Evolutionary conservation across 345 rosid genomes (phyloP), one percentile per base, ranked within the genome.

Genomic region (Linum lewisii): DNA sequence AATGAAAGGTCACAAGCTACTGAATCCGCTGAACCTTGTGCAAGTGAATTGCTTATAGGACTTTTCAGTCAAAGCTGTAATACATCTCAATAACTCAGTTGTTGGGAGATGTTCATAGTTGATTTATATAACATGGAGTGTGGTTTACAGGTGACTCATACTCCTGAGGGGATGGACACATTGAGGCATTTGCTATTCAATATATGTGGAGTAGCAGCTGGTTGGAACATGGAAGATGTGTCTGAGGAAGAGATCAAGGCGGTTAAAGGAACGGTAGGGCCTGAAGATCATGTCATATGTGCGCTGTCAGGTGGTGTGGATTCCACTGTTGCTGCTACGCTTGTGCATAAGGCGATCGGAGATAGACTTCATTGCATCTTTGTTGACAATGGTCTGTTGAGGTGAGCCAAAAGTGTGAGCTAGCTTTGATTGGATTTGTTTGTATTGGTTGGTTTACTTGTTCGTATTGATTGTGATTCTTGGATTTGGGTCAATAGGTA

Each of bases 261-360:
- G 54, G 84, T 93, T 66, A 87, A 77, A 21, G 66, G 66, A 60
- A 77, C 79, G 0, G 85, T 93, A 59, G 88, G 79, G 24, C 74
- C 87, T 21, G 90, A 84, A 54, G 97, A 90, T 14, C 97, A 84
- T 63, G 97, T 85, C 66, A 93, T 93, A 14, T 93, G 99, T 66
- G 99, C 97, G 1, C 72, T 93, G 36, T 93, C 96, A 0, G 99
- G 99, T 24, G 97, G 99, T 51, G 99, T 93, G 34, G 99, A 93
- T 81, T 93, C 99, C 49, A 85, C 99, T 26, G 97, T 93, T 72
- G 97, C 97, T 0, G 99, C 97, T 18, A 85, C 95, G 66, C 95
- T 93, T 75, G 96, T 93, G 72, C 96, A 90, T 63, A 87, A 76
- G 75, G 97, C 99, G 36, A 93, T 93, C 68, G 96, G 97, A 22